Evolutionary conservation across 345 rosid species (phyloP).

Genomic region (Eucalyptus victrix): DNA sequence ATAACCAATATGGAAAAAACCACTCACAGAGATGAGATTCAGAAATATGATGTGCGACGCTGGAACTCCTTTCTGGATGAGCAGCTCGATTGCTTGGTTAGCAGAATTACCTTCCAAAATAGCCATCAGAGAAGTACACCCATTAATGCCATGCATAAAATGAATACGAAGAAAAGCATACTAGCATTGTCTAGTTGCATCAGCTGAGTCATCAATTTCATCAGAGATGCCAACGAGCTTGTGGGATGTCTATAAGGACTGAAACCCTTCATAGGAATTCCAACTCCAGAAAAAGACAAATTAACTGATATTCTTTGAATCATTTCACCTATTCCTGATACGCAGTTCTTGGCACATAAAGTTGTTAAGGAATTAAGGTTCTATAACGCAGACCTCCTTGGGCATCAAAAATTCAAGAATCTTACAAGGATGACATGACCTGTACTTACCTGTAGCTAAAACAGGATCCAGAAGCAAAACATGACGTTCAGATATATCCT

Average conservation of each 20-base stretch:
- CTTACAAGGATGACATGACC: not conserved
- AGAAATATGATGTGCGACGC: conserved; percentile 94
- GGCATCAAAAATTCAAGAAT: not conserved
- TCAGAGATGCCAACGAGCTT: not conserved
- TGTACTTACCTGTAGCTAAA: conserved; percentile 70
- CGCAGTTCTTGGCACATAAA: not conserved
- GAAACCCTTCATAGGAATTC: not conserved
- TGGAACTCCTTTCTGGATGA: conserved; percentile 88
- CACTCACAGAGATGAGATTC: conserved; percentile 80
- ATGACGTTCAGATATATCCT: conserved; percentile 90
- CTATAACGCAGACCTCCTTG: not conserved
- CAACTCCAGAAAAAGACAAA: not conserved
- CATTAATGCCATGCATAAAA: not conserved
- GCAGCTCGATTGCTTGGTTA: conserved; percentile 83
- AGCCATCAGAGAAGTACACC: not conserved
- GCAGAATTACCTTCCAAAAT: conserved; percentile 78
- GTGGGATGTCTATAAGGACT: not conserved
- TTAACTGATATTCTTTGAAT: not conserved
- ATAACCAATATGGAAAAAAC: not conserved
- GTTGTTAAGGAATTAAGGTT: not conserved
- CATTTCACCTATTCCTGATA: not conserved
- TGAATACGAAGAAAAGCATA: not conserved
- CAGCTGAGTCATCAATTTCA: not conserved
- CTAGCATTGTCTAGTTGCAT: not conserved
- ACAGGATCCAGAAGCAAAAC: conserved; percentile 96